phyloP scores from a whole-genome alignment of 257 asterid species.

The Lycium ferocissimum region DNA sequence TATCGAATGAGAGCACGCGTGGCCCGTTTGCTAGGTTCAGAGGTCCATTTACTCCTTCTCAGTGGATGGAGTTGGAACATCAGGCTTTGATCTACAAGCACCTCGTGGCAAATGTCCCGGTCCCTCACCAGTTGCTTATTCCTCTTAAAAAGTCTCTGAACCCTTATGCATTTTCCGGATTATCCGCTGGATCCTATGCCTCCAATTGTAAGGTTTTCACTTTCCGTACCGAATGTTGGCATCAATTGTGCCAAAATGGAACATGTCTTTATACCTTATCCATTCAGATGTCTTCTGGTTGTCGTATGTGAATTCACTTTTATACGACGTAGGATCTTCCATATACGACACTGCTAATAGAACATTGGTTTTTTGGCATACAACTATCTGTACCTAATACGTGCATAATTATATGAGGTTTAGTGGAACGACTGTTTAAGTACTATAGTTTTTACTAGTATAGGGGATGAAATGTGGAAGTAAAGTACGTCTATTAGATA shows the following conservation, averaged over 20 bases:
- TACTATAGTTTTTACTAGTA: too few relatives aligned
- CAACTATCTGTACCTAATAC: not conserved
- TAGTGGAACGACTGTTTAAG: not conserved
- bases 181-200: constrained; percentile 60
- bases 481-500: not conserved
- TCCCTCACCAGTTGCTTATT: constrained; percentile 75
- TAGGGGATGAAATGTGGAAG: not conserved
- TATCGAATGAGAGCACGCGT: constrained; percentile 48
- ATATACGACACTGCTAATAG: not conserved
- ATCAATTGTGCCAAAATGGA: not conserved
- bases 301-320: not conserved
- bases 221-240: not conserved
- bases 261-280: not conserved
- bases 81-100: constrained; percentile 92
- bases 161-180: constrained; percentile 58
- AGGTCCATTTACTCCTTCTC: constrained; percentile 91
- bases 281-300: not conserved
- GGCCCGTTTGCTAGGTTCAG: constrained; percentile 59
- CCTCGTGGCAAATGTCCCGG: constrained; percentile 77
- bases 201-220: constrained; percentile 62
- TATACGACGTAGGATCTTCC: not conserved
- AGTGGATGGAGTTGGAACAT: constrained; percentile 93
- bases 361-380: not conserved
- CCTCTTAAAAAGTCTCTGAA: constrained; percentile 75
- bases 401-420: not conserved